Base-by-base conservation (phyloP, 2,329 filamentous ascomycete genomes). In the Samsoniella hepiali region DNA sequence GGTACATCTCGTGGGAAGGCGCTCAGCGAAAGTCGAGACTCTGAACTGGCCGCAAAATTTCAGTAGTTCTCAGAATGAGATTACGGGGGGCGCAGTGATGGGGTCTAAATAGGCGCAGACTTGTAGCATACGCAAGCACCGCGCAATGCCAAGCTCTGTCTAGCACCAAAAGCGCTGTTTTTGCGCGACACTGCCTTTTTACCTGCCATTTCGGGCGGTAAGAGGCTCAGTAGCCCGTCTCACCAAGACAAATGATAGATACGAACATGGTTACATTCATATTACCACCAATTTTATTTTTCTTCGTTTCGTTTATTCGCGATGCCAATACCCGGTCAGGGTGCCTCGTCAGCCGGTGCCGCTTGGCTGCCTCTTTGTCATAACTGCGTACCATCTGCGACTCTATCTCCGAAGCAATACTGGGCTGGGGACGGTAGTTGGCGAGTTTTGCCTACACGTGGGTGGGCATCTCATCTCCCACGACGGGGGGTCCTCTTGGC, bases 381-480 rank as follows among this genome's bases (percentile, higher is more conserved):
- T 22, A 22, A 40, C 22, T 22, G n/a, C 6, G n/a, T 34, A 34
- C 22, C 51, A 55, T 40, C 22, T 22, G 22, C 22, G 22, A 22
- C 22, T 22, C 22, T 22, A 22, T 22, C 22, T 22, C 22, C 22
- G 22, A 22, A 22, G 22, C 34, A 5, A 3, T 9, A 5, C 29
- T 22, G 15, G 34, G n/a, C 8, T 51, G 34, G 34, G 22, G 27
- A 15, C n/a, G 55, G 55, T 11, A 58, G 40, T 58, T 49, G 56
- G 36, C 29, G 56, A 49, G 17, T 40, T 10, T 22, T 38, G 45
- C 22, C 17, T 22, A 51, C 57, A 59, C 57, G 57, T 59, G 57
- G 57, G 57, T 50, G 45, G 44, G 45, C 57, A 59, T 59, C 45
- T 51, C 34, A 59, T 59, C 44, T 59, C 57, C 57, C 45, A 13